Evolutionary conservation across 1,284 basidiomycete species (phyloP).

Genomic region (Malassezia yamatoensis): DNA sequence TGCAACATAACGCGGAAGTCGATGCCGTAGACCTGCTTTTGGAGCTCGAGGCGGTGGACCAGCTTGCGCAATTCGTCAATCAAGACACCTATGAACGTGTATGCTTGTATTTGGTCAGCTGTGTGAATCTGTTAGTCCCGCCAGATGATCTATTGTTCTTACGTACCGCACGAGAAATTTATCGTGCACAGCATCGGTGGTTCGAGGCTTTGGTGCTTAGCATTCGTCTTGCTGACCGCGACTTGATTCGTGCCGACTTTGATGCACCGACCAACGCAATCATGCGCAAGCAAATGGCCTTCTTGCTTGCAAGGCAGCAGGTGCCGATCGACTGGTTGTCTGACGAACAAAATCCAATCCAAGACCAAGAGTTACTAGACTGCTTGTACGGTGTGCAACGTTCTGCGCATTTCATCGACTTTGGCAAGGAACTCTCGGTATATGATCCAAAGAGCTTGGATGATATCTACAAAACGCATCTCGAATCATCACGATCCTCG

Average conservation of each 20-base stretch:
- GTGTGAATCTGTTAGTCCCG: slow-evolving; percentile 79
- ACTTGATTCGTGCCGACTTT: slow-evolving; percentile 56
- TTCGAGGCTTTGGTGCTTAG: slow-evolving; percentile 83
- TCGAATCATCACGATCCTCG: slow-evolving; percentile 58
- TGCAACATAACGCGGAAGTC: slow-evolving; percentile 91
- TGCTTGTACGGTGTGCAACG: slow-evolving; percentile 70
- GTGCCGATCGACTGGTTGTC: slow-evolving; percentile 84
- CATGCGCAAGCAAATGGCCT: slow-evolving; percentile 93
- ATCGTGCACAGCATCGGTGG: slow-evolving; percentile 75
- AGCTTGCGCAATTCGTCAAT: slow-evolving; percentile 46
- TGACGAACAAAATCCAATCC: slow-evolving; percentile 51
- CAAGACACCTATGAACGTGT: slow-evolving; percentile 81
- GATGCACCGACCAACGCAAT: slow-evolving; percentile 36
- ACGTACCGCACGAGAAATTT: slow-evolving; percentile 77
- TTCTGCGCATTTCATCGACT: slow-evolving; percentile 65
- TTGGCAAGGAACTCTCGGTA: slow-evolving; percentile 90
- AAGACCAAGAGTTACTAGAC: slow-evolving; percentile 54
- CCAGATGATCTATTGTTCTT: slow-evolving; percentile 89
- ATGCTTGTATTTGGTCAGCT: slow-evolving; percentile 97
- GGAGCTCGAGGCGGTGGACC: slow-evolving; percentile 82
- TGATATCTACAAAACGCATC: slow-evolving; percentile 93
- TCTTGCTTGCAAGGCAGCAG: slow-evolving; percentile 82
- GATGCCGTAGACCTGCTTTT: slow-evolving; percentile 94
- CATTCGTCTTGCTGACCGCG: slow-evolving; percentile 71
- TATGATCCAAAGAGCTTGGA: slow-evolving; percentile 81